phyloP scores from a whole-genome alignment of 495 filamentous ascomycete species.

The Neurospora sp. region DNA sequence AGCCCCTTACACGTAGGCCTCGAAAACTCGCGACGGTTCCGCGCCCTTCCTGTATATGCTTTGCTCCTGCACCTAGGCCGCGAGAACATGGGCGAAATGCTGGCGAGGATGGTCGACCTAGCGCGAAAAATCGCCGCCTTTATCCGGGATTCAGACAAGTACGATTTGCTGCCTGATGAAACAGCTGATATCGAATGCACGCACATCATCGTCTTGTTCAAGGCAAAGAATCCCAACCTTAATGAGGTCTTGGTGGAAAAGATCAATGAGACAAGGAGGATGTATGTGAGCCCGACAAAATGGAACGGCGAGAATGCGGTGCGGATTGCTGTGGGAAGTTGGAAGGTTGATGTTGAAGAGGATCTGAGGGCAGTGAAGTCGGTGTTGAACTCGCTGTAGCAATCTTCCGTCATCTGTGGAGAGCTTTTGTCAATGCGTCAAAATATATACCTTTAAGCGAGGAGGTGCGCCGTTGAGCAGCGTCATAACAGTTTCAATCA shows the following conservation, averaged over 20 bases:
- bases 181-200: slow-evolving; percentile 27
- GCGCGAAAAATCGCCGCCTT: slow-evolving; percentile 57
- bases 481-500: background rate
- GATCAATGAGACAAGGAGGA: slow-evolving; percentile 64
- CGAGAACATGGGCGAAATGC: slow-evolving; percentile 58
- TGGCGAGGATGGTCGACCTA: slow-evolving; percentile 59
- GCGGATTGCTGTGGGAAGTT: slow-evolving; percentile 76
- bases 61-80: slow-evolving; percentile 66
- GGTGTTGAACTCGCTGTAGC: slow-evolving; percentile 26
- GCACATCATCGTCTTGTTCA: slow-evolving; percentile 74
- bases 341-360: slow-evolving; percentile 52
- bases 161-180: slow-evolving; percentile 54
- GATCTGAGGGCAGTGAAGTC: slow-evolving; percentile 44
- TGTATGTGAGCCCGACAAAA: slow-evolving; percentile 74
- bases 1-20: slow-evolving; percentile 83
- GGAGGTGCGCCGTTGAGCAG: background rate
- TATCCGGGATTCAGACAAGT: slow-evolving; percentile 45
- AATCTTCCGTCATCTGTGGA: background rate
- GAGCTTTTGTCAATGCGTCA: background rate
- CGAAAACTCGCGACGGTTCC: slow-evolving; percentile 86
- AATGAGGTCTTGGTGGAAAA: slow-evolving; percentile 54
- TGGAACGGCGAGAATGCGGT: slow-evolving; percentile 66
- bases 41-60: slow-evolving; percentile 81
- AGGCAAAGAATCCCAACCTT: slow-evolving; percentile 56
- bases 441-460: background rate